phyloP scores from a whole-genome alignment of 2,329 filamentous ascomycete genomes.

The Fonsecaea nubica region DNA sequence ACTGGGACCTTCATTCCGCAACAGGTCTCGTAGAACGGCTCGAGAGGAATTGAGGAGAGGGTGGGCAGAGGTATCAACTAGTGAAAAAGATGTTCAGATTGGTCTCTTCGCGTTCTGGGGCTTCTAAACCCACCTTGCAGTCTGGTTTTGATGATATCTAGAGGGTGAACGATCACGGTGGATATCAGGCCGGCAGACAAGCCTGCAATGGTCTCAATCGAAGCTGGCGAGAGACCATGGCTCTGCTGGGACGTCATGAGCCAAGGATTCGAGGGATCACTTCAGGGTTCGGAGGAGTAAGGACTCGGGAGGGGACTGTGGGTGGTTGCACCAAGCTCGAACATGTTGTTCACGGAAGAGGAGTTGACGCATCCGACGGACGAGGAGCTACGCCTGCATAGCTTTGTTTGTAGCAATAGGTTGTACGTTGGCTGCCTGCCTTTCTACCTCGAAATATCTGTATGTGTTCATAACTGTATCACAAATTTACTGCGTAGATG shows the following conservation, averaged over 20 bases:
- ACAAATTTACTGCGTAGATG: neutral
- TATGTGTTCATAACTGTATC: neutral
- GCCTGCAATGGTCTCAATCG: constrained; percentile 87
- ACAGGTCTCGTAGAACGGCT: constrained; percentile 60
- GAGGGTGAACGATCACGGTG: constrained; percentile 85
- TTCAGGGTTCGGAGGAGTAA: constrained; percentile 7
- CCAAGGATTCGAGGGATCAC: constrained; percentile 1
- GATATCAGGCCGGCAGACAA: constrained; percentile 86
- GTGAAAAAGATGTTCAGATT: constrained; percentile 48
- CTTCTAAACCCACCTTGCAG: constrained; percentile 73
- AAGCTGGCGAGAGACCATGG: constrained; percentile 72
- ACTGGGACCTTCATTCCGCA: constrained; percentile 62
- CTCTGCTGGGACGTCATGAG: constrained; percentile 49
- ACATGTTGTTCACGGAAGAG: constrained; percentile 31
- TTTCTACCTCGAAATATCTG: too few relatives aligned
- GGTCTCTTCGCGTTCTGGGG: neutral
- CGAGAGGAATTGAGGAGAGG: constrained; percentile 61
- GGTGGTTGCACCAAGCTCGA: constrained; percentile 35
- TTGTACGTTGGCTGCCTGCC: neutral
- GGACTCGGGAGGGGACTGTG: constrained; percentile 34
- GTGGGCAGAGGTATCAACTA: constrained; percentile 58
- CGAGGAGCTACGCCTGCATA: neutral
- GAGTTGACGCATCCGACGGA: neutral
- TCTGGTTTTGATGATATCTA: constrained; percentile 95
- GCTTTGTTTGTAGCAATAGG: neutral